Conservation (phyloP, 2,329 filamentous ascomycete species). For the Fusarium tuaranense region DNA sequence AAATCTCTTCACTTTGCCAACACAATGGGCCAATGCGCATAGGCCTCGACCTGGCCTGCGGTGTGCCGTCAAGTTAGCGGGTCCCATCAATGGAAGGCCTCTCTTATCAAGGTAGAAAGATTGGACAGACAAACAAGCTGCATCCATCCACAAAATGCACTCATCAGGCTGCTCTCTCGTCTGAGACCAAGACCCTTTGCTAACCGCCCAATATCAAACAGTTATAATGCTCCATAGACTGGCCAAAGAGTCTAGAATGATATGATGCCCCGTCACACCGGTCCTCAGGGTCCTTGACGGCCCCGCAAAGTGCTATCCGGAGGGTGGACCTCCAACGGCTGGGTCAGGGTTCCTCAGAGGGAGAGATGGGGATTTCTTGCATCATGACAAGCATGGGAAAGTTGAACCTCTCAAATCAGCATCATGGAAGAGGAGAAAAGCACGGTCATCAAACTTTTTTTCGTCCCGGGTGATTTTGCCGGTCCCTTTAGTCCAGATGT, state of each 20-base stretch:
- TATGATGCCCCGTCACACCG: slow-evolving; percentile 13
- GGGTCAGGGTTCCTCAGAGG: slow-evolving; percentile 16
- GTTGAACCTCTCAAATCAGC: background rate
- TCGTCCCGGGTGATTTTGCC: slow-evolving; percentile 6
- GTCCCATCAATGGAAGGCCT: background rate
- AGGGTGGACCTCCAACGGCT: slow-evolving; percentile 30
- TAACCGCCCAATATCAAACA: background rate
- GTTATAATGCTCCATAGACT: background rate
- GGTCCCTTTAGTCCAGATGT: background rate
- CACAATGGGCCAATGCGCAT: background rate
- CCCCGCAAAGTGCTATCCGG: slow-evolving; percentile 30
- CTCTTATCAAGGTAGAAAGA: slow-evolving; percentile 1
- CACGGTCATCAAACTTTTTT: background rate
- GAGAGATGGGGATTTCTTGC: slow-evolving; percentile 15
- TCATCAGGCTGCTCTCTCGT: background rate
- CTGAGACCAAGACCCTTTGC: background rate
- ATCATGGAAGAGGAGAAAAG: background rate
- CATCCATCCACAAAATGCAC: background rate
- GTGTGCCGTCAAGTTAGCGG: background rate
- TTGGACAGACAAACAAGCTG: background rate
- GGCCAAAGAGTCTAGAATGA: slow-evolving; percentile 1
- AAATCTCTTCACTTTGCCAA: background rate
- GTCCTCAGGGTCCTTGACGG: slow-evolving; percentile 26
- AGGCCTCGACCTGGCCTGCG: background rate
- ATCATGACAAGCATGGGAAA: slow-evolving; percentile 16